phyloP scores from a whole-genome alignment of 2,329 filamentous ascomycete species.

The Rhynchosporium agropyri region DNA sequence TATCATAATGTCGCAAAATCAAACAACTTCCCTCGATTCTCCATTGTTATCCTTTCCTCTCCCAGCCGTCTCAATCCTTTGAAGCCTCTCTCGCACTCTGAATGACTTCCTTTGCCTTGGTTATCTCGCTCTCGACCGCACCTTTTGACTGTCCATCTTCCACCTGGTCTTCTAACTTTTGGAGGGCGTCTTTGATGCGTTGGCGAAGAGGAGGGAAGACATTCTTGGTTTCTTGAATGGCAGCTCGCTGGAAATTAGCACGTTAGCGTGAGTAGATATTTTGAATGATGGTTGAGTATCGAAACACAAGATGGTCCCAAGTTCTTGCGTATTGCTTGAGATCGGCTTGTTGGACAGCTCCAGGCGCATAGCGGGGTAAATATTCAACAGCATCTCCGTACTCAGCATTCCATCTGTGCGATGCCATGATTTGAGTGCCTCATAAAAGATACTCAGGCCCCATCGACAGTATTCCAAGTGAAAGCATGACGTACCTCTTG shows the following conservation, averaged over 20 bases:
- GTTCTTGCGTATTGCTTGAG: background rate
- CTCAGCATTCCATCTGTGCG: background rate
- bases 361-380: constrained; percentile 18
- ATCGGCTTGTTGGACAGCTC: background rate
- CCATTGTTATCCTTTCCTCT: background rate
- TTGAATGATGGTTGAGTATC: background rate
- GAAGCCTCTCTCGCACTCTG: constrained; percentile 49
- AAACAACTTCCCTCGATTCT: constrained; percentile 12
- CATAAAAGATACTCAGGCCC: no score
- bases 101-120: constrained; percentile 52
- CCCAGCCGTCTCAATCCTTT: constrained; percentile 8
- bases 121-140: constrained; percentile 51
- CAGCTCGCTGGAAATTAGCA: constrained; percentile 44
- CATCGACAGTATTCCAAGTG: background rate
- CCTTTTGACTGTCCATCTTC: constrained; percentile 60
- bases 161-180: constrained; percentile 75
- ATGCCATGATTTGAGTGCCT: no score
- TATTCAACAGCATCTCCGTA: background rate
- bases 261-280: constrained; percentile 15
- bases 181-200: constrained; percentile 71
- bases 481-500: constrained; percentile 70
- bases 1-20: constrained; percentile 22
- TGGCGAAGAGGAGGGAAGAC: constrained; percentile 73
- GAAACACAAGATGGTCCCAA: background rate
- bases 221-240: constrained; percentile 83